Evolutionary conservation across 2,329 filamentous ascomycete species (phyloP), one percentile per base, ranked within the genome.

Genomic region (Claviceps sp.): DNA sequence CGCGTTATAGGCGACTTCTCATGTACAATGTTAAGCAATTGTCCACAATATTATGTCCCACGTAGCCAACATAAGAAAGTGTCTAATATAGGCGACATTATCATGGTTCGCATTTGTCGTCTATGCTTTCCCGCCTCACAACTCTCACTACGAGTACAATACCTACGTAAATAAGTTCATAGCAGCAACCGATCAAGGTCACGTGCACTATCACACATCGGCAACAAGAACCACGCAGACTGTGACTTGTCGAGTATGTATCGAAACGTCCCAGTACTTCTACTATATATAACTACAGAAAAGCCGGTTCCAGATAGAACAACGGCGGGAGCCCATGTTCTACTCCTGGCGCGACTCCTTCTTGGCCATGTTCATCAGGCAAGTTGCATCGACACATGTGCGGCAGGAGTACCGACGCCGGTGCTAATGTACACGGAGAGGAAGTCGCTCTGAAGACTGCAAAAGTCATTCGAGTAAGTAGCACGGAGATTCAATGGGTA

Each of bases 221-320:
- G 41, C 18, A 42, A 42, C 18, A 42, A 42, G 18, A 13, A 22
- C 18, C 40, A 13, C 40, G 9, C 7, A 14, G 2, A 22, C 20
- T 14, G 20, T 3, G 11, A 43, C 5, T 13, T 43, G 4, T 22
- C 11, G 20, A 22, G n/a, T 14, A n/a, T 14, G 20, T 24, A 24
- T 5, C 20, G 11, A 41, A 22, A 22, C 2, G 2, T 20, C 41
- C 20, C 20, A 43, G 24, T 43, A 24, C 41, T 16, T 43, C 24
- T 48, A 34, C 30, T 52, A 49, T 13, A 50, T 48, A 41, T 38
- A 49, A 53, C 52, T 53, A 50, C 52, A 48, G 37, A 30, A 53
- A 16, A 16, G 8, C 18, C 47, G 3, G 26, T 37, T 20, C n/a
- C 20, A 47, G 16, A 26, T 18, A 24, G 42, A 42, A 30, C 18